Conservation (phyloP, 2,329 filamentous ascomycete species). For the Stagonosporopsis vannaccii region DNA sequence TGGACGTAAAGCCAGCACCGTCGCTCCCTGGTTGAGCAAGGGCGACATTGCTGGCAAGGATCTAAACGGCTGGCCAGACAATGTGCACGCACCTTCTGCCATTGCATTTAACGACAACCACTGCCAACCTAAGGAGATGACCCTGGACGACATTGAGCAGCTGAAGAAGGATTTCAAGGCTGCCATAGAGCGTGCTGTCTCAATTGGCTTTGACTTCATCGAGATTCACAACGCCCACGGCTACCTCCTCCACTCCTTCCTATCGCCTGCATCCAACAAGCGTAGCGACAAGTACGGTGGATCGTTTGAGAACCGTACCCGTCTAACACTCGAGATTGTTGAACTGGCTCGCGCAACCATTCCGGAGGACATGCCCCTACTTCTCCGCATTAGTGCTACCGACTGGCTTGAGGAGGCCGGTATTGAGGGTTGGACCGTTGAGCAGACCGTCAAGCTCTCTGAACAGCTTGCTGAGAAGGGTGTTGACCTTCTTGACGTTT, state of each 20-base stretch:
- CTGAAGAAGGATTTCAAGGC: slow-evolving; percentile 69
- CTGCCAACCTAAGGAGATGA: slow-evolving; percentile 71
- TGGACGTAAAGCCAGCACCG: slow-evolving; percentile 68
- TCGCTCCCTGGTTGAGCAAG: slow-evolving; percentile 68
- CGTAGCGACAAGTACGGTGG: slow-evolving; percentile 74
- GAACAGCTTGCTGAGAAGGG: slow-evolving; percentile 73
- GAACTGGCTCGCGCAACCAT: slow-evolving; percentile 68
- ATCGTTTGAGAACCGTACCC: slow-evolving; percentile 73
- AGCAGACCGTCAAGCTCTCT: slow-evolving; percentile 70
- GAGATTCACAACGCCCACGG: slow-evolving; percentile 85
- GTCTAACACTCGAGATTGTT: slow-evolving; percentile 72
- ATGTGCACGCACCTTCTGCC: slow-evolving; percentile 65
- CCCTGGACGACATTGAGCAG: slow-evolving; percentile 69
- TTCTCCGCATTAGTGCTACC: slow-evolving; percentile 75
- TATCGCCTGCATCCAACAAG: slow-evolving; percentile 73
- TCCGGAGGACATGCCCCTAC: slow-evolving; percentile 72
- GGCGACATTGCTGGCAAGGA: slow-evolving; percentile 64
- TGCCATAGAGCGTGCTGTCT: slow-evolving; percentile 62
- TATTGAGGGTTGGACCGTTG: slow-evolving; percentile 69
- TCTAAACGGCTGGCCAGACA: slow-evolving; percentile 62
- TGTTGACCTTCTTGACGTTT: slow-evolving; percentile 85
- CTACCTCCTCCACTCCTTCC: slow-evolving; percentile 75
- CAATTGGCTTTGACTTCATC: slow-evolving; percentile 76
- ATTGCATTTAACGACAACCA: slow-evolving; percentile 69
- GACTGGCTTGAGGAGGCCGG: slow-evolving; percentile 75